Percentiles rank a stretch among this genome's conserved stretches.
phyloP scores from a whole-genome alignment of 2,329 filamentous ascomycete genomes.

The Pyrenophora teres region DNA sequence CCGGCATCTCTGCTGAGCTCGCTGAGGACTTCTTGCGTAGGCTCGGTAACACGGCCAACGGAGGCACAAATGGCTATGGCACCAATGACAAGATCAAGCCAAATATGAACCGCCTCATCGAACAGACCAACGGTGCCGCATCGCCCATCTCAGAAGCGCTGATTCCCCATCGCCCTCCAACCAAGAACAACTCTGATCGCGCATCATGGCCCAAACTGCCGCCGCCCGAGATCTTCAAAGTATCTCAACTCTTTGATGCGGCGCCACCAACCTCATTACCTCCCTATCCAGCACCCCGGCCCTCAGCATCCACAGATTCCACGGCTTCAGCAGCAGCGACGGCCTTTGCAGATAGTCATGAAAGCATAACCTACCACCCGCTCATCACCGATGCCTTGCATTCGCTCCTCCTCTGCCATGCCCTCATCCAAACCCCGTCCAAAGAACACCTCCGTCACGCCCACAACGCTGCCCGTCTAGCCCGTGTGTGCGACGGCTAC shows the following conservation, averaged over 20 bases:
- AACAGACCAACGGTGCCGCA: slow-evolving; percentile 24
- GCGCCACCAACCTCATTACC: slow-evolving; percentile 70
- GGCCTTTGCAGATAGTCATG: slow-evolving; percentile 55
- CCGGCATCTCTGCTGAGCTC: slow-evolving; percentile 65
- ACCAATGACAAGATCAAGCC: slow-evolving; percentile 23
- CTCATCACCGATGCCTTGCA: slow-evolving; percentile 79
- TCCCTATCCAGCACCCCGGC: slow-evolving; percentile 60
- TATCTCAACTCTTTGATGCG: slow-evolving; percentile 72
- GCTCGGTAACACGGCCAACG: slow-evolving; percentile 29
- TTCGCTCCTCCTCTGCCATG: slow-evolving; percentile 75
- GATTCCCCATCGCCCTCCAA: slow-evolving; percentile 47
- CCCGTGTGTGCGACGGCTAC: slow-evolving; percentile 76
- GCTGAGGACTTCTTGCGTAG: slow-evolving; percentile 58
- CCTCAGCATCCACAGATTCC: slow-evolving; percentile 35
- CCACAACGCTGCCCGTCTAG: slow-evolving; percentile 77
- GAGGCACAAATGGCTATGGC: slow-evolving; percentile 8
- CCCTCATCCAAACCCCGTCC: slow-evolving; percentile 75
- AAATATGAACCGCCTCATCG: slow-evolving; percentile 34
- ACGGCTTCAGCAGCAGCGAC: slow-evolving; percentile 41
- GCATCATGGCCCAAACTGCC: slow-evolving; percentile 55
- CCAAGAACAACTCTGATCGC: slow-evolving; percentile 37
- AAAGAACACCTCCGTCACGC: slow-evolving; percentile 81
- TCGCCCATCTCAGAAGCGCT: slow-evolving; percentile 49
- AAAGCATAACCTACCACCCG: slow-evolving; percentile 79
- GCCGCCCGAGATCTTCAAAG: slow-evolving; percentile 57